Evolutionary conservation across 192 early-diverging fungal genomes (phyloP).

Genomic region (Coemansia sp.): DNA sequence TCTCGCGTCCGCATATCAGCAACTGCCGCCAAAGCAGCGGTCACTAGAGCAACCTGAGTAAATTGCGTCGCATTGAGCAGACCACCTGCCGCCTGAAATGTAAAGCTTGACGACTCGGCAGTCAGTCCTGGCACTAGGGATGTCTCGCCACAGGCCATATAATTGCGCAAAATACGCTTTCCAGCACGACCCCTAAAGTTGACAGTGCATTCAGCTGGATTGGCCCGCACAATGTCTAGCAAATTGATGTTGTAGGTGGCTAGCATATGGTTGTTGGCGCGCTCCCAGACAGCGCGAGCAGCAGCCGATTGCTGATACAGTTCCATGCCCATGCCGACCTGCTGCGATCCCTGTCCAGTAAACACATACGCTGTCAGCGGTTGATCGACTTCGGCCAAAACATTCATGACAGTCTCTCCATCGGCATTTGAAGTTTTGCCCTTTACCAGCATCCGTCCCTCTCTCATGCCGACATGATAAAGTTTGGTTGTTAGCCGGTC

Average conservation of each 20-base stretch:
- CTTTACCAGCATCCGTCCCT: constrained; percentile 88
- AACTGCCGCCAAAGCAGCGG: constrained; percentile 88
- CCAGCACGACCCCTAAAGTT: constrained; percentile 57
- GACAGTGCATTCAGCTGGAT: constrained; percentile 56
- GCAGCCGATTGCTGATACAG: constrained; percentile 79
- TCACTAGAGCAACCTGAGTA: constrained; percentile 83
- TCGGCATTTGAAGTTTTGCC: constrained; percentile 77
- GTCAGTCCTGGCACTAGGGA: constrained; percentile 15
- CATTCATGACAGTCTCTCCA: constrained; percentile 67
- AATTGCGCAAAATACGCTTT: constrained; percentile 75
- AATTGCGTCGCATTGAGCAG: constrained; percentile 92
- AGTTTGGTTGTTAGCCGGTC: constrained; percentile 81
- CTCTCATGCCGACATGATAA: constrained; percentile 85
- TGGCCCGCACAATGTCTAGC: constrained; percentile 83
- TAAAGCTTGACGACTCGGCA: background rate
- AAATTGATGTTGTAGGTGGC: constrained; percentile 83
- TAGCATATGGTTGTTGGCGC: constrained; percentile 82
- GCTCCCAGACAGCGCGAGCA: constrained; percentile 88
- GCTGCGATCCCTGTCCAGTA: constrained; percentile 95
- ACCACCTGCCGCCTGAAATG: constrained; percentile 66
- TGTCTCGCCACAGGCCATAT: constrained; percentile 65
- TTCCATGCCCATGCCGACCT: constrained; percentile 94
- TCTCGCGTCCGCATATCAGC: constrained; percentile 84
- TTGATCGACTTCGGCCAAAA: constrained; percentile 88
- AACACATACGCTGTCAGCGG: constrained; percentile 87